Evolutionary conservation across 2,329 filamentous ascomycete species (phyloP), one percentile per base, ranked within the genome.

Genomic region (Epichloe baconii): DNA sequence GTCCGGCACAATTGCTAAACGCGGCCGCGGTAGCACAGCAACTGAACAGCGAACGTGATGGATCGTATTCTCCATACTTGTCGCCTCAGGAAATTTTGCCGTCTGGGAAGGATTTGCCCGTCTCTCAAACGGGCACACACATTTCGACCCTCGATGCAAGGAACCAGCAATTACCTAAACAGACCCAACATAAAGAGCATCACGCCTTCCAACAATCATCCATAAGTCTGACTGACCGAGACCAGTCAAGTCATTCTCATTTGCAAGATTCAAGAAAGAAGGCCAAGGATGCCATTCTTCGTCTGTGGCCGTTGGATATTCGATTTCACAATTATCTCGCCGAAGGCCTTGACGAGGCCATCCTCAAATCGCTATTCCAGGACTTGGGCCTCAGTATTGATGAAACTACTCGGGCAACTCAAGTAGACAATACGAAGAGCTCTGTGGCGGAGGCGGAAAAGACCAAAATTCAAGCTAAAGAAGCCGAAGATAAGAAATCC

Each of bases 241-340:
- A 44, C n/a, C 23, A 37, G 12, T 8, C 21, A n/a, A 6, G 38
- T 26, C 50, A 19, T 19, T 43, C 31, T 26, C 37, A 23, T 17
- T 31, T 67, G 8, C 51, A 64, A 4, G 71, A 75, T 49, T 73
- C 70, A 35, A 76, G 71, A 50, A 79, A 77, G 55, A 72, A 78
- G 56, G 86, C 86, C 0, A 78, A 82, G 60, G 77, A 79, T 23
- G 83, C 85, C 4, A 80, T 90, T 40, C 65, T 87, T 34, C 75
- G 78, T 38, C 69, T 90, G 3, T 76, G 72, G 68, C 72, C 75
- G 1, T 64, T 86, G 53, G 85, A 87, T 47, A 80, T 94, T 52
- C 79, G 80, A 19, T 95, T 83, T 61, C 75, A 84, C 50, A 77
- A 87, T 53, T 83, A 91, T 52, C 71, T 90, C 12, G 74, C 80